Evolutionary conservation across 1,139 yeast species (phyloP).

Genomic region (Taiozyma sp.): DNA sequence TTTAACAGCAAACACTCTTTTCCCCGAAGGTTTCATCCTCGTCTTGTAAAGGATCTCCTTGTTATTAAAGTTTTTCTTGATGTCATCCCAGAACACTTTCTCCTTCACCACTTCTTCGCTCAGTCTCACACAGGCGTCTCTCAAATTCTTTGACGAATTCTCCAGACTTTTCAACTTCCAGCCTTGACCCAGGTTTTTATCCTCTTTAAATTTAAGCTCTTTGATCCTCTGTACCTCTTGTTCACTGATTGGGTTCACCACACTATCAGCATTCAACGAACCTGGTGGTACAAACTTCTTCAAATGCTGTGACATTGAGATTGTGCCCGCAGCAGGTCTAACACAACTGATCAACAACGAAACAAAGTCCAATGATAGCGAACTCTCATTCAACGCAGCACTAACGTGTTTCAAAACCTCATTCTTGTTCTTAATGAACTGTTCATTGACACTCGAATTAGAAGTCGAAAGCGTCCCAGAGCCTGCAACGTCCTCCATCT

Average conservation of each 20-base stretch:
- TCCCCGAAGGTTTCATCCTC: slow-evolving; percentile 46
- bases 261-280: slow-evolving; percentile 66
- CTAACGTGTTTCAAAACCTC: slow-evolving; percentile 54
- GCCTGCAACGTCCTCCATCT: slow-evolving; percentile 12
- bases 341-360: slow-evolving; percentile 78
- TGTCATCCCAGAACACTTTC: slow-evolving; percentile 66
- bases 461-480: neutral
- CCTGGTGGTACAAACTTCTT: slow-evolving; percentile 76
- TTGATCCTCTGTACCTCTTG: slow-evolving; percentile 12
- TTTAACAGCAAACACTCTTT: slow-evolving; percentile 62
- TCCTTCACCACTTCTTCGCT: slow-evolving; percentile 57
- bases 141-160: slow-evolving; percentile 49
- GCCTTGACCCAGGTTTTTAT: slow-evolving; percentile 60
- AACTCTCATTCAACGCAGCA: slow-evolving; percentile 82
- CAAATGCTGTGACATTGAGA: slow-evolving; percentile 87
- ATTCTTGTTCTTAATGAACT: slow-evolving; percentile 50
- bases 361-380: slow-evolving; percentile 81
- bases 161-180: slow-evolving; percentile 78
- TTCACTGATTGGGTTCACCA: slow-evolving; percentile 25
- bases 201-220: slow-evolving; percentile 27
- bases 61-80: slow-evolving; percentile 37
- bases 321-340: slow-evolving; percentile 78
- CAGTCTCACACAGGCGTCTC: slow-evolving; percentile 47
- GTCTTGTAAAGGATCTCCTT: slow-evolving; percentile 75
- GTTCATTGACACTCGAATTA: slow-evolving; percentile 30